These are phyloP conservation scores for Selenicereus undatus DNA, from an alignment of 148 eudicot species.

Conservation along the genomic window DNA sequence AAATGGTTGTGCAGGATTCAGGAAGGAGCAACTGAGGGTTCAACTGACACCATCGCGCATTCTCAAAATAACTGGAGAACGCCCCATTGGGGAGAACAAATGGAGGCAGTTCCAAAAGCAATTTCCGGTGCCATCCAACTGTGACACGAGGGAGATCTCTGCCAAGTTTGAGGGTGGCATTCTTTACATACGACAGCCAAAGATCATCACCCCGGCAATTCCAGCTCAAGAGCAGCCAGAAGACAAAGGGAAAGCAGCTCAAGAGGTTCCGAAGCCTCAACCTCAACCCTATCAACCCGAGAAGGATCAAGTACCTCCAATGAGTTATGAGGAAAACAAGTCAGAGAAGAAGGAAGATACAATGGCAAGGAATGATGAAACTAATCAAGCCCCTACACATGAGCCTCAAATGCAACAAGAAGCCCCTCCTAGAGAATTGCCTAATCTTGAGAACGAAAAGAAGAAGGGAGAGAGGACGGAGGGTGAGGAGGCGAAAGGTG, in stretches of 20 bases:
- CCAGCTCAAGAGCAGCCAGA: not conserved
- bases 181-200: constrained; percentile 49
- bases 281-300: not conserved
- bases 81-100: constrained; percentile 40
- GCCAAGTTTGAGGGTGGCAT: constrained; percentile 54
- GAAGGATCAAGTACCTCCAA: not conserved
- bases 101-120: constrained; percentile 53
- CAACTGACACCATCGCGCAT: constrained; percentile 38
- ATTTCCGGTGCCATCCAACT: constrained; percentile 37
- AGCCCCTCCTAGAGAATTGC: not conserved
- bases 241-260: constrained; percentile 7
- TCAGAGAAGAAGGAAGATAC: not conserved
- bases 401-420: not conserved
- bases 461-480: constrained; percentile 13
- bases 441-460: not conserved
- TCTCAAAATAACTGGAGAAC: constrained; percentile 53
- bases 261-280: constrained; percentile 1
- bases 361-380: constrained; percentile 10
- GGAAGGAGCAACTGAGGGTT: constrained; percentile 50
- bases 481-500: not conserved
- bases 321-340: not conserved
- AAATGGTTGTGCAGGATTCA: constrained; percentile 39
- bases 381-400: not conserved
- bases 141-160: constrained; percentile 44
- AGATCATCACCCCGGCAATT: constrained; percentile 34